phyloP scores from a whole-genome alignment of 2,329 filamentous ascomycete genomes.

The Venturia oleaginea region DNA sequence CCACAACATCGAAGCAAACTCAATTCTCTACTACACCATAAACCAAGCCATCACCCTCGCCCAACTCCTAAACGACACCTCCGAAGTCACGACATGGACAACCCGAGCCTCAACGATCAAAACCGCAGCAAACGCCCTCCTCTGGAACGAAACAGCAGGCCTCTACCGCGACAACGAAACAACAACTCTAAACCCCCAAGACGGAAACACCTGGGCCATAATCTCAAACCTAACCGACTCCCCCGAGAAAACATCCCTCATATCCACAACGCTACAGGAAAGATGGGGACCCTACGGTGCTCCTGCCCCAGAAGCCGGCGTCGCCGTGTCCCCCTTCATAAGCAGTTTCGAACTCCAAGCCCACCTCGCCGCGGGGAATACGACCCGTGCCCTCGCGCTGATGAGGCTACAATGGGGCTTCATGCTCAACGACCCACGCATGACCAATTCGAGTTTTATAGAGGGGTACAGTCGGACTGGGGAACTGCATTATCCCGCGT shows the following conservation, averaged over 20 bases:
- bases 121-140: slow-evolving; percentile 21
- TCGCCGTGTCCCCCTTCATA: slow-evolving; percentile 50
- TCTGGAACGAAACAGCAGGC: slow-evolving; percentile 22
- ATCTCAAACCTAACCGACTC: slow-evolving; percentile 37
- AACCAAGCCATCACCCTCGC: slow-evolving; percentile 22
- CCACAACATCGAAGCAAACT: slow-evolving; percentile 45
- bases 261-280: slow-evolving; percentile 37
- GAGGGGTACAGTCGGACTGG: slow-evolving; percentile 51
- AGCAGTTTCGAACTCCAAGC: slow-evolving; percentile 51
- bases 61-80: slow-evolving; percentile 20
- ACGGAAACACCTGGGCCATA: slow-evolving; percentile 45
- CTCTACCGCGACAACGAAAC: slow-evolving; percentile 32
- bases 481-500: slow-evolving; percentile 49
- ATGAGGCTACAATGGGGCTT: slow-evolving; percentile 51
- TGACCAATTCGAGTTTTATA: slow-evolving; percentile 48
- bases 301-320: slow-evolving; percentile 46
- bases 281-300: slow-evolving; percentile 51
- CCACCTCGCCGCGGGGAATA: slow-evolving; percentile 40
- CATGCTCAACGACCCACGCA: slow-evolving; percentile 49
- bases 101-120: slow-evolving; percentile 15
- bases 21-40: slow-evolving; percentile 24
- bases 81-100: slow-evolving; percentile 18
- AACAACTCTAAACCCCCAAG: slow-evolving; percentile 39
- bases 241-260: slow-evolving; percentile 27
- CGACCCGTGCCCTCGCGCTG: slow-evolving; percentile 46